Evolutionary conservation across 192 early-diverging fungal species (phyloP).

Genomic region (Podila verticillata): DNA sequence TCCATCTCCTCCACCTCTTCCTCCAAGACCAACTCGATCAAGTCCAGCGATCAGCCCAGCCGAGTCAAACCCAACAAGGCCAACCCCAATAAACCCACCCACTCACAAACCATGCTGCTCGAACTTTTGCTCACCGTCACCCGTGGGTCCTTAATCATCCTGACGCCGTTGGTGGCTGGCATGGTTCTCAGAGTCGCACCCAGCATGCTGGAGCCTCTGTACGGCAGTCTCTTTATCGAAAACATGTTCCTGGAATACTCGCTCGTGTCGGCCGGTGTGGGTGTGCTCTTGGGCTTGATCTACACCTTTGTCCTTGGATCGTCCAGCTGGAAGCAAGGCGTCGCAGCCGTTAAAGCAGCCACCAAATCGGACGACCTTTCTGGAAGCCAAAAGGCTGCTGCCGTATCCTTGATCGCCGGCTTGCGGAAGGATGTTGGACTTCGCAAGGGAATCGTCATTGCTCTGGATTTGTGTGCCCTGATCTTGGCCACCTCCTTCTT

Average conservation of each 20-base stretch:
- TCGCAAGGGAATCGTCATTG: slow-evolving; percentile 51
- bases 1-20: background rate
- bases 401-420: slow-evolving; percentile 1
- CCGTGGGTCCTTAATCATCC: slow-evolving; percentile 45
- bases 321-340: background rate
- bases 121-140: slow-evolving; percentile 51
- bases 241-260: slow-evolving; percentile 55
- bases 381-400: background rate
- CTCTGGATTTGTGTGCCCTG: slow-evolving; percentile 59
- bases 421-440: slow-evolving; percentile 43
- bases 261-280: slow-evolving; percentile 52
- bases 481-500: slow-evolving; percentile 63
- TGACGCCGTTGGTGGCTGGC: slow-evolving; percentile 54
- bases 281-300: slow-evolving; percentile 52
- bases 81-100: slow-evolving; percentile 4
- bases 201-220: slow-evolving; percentile 71
- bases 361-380: slow-evolving; percentile 1
- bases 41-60: background rate
- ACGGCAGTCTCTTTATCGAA: slow-evolving; percentile 71
- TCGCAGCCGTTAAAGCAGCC: background rate
- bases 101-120: slow-evolving; percentile 47
- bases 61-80: background rate
- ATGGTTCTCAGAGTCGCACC: slow-evolving; percentile 61
- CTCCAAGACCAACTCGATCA: background rate
- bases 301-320: slow-evolving; percentile 14